phyloP scores from a whole-genome alignment of 2,329 filamentous ascomycete genomes.

The Neurospora sp. region DNA sequence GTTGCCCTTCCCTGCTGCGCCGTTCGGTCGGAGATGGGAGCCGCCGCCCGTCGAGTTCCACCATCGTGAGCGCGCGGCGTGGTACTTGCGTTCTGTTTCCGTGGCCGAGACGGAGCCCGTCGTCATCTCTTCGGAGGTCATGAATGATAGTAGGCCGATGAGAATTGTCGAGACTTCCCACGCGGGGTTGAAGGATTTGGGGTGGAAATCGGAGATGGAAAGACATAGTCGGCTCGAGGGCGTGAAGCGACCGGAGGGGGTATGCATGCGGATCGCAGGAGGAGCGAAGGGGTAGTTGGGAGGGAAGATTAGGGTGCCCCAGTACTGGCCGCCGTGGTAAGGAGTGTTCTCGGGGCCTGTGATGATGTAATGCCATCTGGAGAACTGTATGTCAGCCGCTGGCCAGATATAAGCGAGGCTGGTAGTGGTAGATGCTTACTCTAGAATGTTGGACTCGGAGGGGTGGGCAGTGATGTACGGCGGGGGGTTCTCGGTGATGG shows the following conservation, averaged over 20 bases:
- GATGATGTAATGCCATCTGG: conserved; percentile 87
- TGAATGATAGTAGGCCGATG: conserved; percentile 88
- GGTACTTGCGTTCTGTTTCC: conserved; percentile 65
- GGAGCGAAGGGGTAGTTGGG: conserved; percentile 96
- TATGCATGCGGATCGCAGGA: conserved; percentile 98
- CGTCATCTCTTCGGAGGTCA: conserved; percentile 98
- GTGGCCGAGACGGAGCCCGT: conserved; percentile 78
- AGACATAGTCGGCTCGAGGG: conserved; percentile 86
- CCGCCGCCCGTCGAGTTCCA: conserved; percentile 95
- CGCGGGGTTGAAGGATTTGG: conserved; percentile 94
- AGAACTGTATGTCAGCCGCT: conserved; percentile 11
- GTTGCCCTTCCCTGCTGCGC: conserved; percentile 56
- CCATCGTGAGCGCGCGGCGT: conserved; percentile 75
- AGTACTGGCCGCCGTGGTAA: conserved; percentile 93
- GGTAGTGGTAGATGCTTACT: conserved; percentile 42
- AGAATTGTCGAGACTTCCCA: conserved; percentile 98
- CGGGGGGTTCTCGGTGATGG: conserved; percentile 63
- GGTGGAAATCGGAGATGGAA: conserved; percentile 95
- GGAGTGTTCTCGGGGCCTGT: conserved; percentile 90
- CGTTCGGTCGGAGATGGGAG: conserved; percentile 46
- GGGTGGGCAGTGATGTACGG: conserved; percentile 85
- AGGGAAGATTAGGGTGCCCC: conserved; percentile 93
- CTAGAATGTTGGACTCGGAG: conserved; percentile 83
- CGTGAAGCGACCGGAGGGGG: conserved; percentile 89
- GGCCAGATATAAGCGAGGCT: background rate